Conservation (phyloP, 2,329 filamentous ascomycete species). For the Hypoxylon sp. region DNA sequence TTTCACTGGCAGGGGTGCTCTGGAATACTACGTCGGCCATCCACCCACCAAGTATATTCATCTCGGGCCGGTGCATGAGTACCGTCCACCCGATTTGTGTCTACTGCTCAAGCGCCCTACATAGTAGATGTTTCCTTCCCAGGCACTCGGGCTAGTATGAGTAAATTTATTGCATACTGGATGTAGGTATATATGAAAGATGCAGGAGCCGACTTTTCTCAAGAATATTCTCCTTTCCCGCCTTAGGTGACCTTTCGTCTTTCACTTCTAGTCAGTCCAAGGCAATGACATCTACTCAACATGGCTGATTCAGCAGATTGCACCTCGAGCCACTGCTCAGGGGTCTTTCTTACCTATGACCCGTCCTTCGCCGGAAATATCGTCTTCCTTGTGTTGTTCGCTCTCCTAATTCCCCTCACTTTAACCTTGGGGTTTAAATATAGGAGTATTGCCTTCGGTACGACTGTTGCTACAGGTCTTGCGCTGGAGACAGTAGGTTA, state of each 20-base stretch:
- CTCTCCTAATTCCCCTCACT: conserved; percentile 50
- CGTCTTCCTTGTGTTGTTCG: conserved; percentile 52
- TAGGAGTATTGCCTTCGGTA: conserved; percentile 53
- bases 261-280: conserved; percentile 8
- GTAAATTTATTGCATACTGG: not conserved
- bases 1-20: conserved; percentile 3
- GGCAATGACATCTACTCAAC: conserved; percentile 28
- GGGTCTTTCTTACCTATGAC: conserved; percentile 49
- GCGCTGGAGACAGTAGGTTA: conserved; percentile 57
- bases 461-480: conserved; percentile 52
- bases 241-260: not conserved
- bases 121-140: conserved; percentile 5
- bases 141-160: conserved; percentile 12
- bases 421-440: conserved; percentile 52
- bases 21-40: conserved; percentile 15
- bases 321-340: conserved; percentile 33
- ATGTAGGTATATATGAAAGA: conserved; percentile 25
- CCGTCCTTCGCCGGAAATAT: conserved; percentile 52
- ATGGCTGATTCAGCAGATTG: conserved; percentile 40
- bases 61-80: conserved; percentile 28
- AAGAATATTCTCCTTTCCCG: conserved; percentile 1
- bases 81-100: conserved; percentile 19
- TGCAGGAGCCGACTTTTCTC: no score
- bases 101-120: conserved; percentile 11
- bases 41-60: conserved; percentile 4